Conservation (phyloP, 176 grass and related monocot species). For the Musa beccarii region DNA sequence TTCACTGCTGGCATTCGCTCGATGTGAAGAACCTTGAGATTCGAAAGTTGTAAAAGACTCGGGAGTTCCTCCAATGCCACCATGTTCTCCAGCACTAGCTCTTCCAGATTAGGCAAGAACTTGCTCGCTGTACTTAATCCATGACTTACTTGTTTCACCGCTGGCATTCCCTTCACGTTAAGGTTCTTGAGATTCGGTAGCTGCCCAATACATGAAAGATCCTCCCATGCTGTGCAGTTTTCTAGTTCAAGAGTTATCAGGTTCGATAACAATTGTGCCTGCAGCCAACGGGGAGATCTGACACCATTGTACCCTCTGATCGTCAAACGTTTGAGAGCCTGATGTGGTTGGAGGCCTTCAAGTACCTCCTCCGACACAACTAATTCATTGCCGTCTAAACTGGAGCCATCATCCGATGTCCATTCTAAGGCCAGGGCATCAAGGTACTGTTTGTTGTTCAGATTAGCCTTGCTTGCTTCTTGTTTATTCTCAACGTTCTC, state of each 20-base stretch:
- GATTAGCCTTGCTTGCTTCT: neutral
- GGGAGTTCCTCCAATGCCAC: neutral
- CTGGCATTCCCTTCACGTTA: neutral
- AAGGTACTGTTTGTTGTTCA: too few relatives aligned
- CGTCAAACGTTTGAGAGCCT: neutral
- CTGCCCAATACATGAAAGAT: neutral
- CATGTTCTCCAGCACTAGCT: neutral
- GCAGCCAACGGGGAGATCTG: neutral
- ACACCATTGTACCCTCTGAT: conserved; percentile 7
- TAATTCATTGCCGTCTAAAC: too few relatives aligned
- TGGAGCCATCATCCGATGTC: too few relatives aligned
- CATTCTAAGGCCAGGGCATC: too few relatives aligned
- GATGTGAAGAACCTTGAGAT: neutral
- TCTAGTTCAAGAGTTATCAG: neutral
- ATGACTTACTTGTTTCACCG: neutral
- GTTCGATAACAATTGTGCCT: neutral
- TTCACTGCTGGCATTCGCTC: neutral
- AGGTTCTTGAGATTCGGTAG: neutral
- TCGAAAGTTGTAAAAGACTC: neutral
- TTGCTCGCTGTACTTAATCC: neutral
- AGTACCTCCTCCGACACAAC: neutral
- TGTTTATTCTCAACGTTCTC: conserved; percentile 17
- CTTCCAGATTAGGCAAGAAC: neutral
- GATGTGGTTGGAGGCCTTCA: neutral
- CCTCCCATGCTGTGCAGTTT: neutral